Evolutionary conservation across 768 basidiomycete genomes (phyloP), one percentile per base, ranked within the genome.

Genomic region (Kwoniella bestiolae): DNA sequence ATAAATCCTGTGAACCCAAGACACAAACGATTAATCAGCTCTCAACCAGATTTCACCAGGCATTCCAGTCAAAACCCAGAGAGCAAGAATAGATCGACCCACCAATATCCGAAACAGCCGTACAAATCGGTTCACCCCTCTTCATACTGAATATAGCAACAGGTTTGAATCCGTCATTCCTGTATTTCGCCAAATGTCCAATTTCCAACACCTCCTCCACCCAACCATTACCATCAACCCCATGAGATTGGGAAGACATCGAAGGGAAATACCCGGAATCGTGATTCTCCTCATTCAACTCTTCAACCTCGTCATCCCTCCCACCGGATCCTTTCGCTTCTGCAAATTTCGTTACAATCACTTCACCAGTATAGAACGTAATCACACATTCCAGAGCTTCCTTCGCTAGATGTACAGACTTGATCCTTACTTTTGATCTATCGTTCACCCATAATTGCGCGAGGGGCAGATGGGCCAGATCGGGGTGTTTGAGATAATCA

Each of bases 21-120:
- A 67, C 46, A 50, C 63, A 55, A 31, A 18, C 14, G 6, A 9
- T 32, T 46, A 46, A 21, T 31, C 16, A 44, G 18, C 11, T 16
- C 6, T n/a, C n/a, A n/a, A n/a, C n/a, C n/a, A n/a, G n/a, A n/a
- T n/a, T n/a, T n/a, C n/a, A n/a, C n/a, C n/a, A n/a, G n/a, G n/a
- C n/a, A n/a, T n/a, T n/a, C n/a, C n/a, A n/a, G n/a, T n/a, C n/a
- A n/a, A n/a, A n/a, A n/a, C n/a, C n/a, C n/a, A n/a, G n/a, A n/a
- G n/a, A n/a, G n/a, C n/a, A n/a, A n/a, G n/a, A n/a, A n/a, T n/a
- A n/a, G n/a, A 21, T 8, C 3, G 45, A 79, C 85, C 74, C 64
- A 89, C 92, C 92, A 52, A 91, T 86, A 75, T 92, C 88, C 11
- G 88, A 88, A 12, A 91, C 78, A 5, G 89, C 87, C 73, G 85